Conservation (phyloP, 192 early-diverging fungal species). For the Spizellomyces punctatus region DNA sequence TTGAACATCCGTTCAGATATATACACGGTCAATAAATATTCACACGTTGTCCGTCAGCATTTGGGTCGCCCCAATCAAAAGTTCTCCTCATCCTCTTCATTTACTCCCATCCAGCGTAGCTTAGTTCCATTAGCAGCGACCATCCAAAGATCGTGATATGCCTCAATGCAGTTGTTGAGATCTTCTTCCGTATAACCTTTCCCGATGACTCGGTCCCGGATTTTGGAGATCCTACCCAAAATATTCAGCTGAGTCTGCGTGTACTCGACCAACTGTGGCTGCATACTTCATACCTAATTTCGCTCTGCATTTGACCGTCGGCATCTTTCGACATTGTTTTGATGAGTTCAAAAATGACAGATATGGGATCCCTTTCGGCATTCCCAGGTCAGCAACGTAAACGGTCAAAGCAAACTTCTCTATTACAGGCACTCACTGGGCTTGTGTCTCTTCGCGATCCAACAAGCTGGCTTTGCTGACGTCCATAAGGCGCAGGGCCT, state of each 20-base stretch:
- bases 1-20: too few species aligned
- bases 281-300: slow-evolving; percentile 48
- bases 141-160: slow-evolving; percentile 75
- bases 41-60: too few species aligned
- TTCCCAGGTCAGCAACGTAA: slow-evolving; percentile 16
- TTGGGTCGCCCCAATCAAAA: too few species aligned
- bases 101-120: slow-evolving; percentile 22
- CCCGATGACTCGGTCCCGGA: slow-evolving; percentile 70
- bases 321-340: slow-evolving; percentile 67
- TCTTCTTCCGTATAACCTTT: slow-evolving; percentile 80
- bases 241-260: neutral
- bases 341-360: slow-evolving; percentile 79
- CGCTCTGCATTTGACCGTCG: slow-evolving; percentile 49
- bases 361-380: slow-evolving; percentile 52
- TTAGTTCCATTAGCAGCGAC: slow-evolving; percentile 24
- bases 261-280: neutral
- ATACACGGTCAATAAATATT: too few species aligned
- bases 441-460: slow-evolving; percentile 57
- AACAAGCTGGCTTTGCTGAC: slow-evolving; percentile 86
- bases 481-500: slow-evolving; percentile 85
- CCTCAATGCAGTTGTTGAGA: slow-evolving; percentile 69
- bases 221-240: slow-evolving; percentile 53
- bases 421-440: slow-evolving; percentile 33
- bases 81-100: neutral
- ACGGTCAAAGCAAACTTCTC: neutral